Evolutionary conservation across 805 yeast genomes (phyloP).

Genomic region (Hanseniaspora hatyaiensis): DNA sequence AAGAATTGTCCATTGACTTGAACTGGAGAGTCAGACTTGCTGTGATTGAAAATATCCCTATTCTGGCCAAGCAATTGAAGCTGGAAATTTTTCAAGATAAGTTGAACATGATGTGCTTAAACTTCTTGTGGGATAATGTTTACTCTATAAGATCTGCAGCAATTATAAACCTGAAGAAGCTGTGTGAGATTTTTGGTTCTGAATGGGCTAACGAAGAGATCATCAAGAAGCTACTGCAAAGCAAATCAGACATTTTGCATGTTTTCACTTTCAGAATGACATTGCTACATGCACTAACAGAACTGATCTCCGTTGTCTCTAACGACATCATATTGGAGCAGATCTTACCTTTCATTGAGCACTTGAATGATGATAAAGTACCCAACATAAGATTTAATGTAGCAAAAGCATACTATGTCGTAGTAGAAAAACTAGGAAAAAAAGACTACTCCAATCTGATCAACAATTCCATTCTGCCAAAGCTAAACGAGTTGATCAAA

Average conservation of each 20-base stretch:
- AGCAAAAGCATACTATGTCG: constrained; percentile 65
- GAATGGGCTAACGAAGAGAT: constrained; percentile 86
- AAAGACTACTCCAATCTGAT: constrained; percentile 32
- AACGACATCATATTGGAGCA: constrained; percentile 45
- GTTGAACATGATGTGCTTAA: constrained; percentile 77
- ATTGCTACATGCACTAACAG: constrained; percentile 76
- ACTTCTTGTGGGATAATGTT: constrained; percentile 98
- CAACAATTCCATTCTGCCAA: constrained; percentile 45
- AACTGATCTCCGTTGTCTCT: constrained; percentile 61
- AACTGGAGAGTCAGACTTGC: constrained; percentile 98
- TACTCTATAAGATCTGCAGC: constrained; percentile 96
- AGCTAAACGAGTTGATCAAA: constrained; percentile 48
- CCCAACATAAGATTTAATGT: constrained; percentile 93
- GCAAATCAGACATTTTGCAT: constrained; percentile 31
- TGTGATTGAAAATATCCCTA: constrained; percentile 89
- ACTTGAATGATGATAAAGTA: constrained; percentile 64
- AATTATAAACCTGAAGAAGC: constrained; percentile 63
- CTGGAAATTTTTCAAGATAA: constrained; percentile 87
- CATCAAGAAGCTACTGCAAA: constrained; percentile 56
- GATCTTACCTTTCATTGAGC: constrained; percentile 68
- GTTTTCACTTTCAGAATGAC: constrained; percentile 90
- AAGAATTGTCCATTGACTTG: constrained; percentile 88
- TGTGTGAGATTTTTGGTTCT: constrained; percentile 80
- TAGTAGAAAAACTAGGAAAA: constrained; percentile 43
- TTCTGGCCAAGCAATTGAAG: constrained; percentile 87